Base-by-base conservation (phyloP, 2,329 filamentous ascomycete species). In the Nigrospora sphaerica region DNA sequence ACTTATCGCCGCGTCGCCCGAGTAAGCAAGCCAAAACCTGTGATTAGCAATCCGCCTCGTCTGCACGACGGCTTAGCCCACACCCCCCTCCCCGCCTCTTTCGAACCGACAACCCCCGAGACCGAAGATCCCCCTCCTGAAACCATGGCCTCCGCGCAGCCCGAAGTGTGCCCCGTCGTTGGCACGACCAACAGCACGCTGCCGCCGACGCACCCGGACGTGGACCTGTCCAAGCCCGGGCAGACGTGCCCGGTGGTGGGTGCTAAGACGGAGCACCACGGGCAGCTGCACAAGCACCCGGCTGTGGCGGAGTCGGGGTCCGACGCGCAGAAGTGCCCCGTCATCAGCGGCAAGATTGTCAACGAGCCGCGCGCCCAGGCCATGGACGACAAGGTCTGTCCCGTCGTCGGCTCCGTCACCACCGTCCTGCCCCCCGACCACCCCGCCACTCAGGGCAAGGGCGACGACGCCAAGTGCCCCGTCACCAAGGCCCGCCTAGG, bases 341-440 rank as follows among this genome's bases (percentile, higher is more conserved):
- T 57, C 19, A 53, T 70, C 32, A 54, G 51, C 52, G 54, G 46
- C 49, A 52, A 68, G 37, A 59, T 66, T 45, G 57, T 57, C 12
- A 57, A 60, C 53, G 63, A 69, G 52, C 50, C 60, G 39, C 62
- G 69, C 63, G 60, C 58, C 50, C 56, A 61, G 50, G 60, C 62
- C 48, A 67, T 71, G 65, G 68, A 71, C 53, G 68, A 70, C 55
- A 52, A 62, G 37, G 60, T 71, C 16, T 71, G 68, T 47, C 68
- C 68, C 46, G 66, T 71, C 40, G 65, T 68, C 18, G 68, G 67
- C 1, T 64, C 68, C 37, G 68, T 65, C 6, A 70, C 68, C 9
- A 68, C 65, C 4, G 61, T 70, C 34, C 63, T 71, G 16, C 67
- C 67, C 3, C 67, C 66, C 11, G 56, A 69, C 49, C 68, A 71